Evolutionary conservation across 108 stramenopile species (phyloP).

Genomic region (Nitzschia sp.): DNA sequence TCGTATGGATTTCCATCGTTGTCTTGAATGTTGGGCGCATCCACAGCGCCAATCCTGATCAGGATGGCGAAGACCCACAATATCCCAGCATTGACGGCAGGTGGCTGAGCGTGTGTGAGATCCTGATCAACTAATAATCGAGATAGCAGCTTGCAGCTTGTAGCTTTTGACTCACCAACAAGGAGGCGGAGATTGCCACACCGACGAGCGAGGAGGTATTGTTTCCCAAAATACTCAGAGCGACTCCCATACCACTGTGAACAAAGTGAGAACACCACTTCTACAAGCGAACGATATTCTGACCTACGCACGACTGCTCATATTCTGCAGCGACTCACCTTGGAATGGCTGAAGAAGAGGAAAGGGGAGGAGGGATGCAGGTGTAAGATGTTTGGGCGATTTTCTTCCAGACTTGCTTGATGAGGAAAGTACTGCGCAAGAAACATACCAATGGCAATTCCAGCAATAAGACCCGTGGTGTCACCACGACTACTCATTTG

Average conservation of each 20-base stretch:
- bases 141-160: too few species aligned
- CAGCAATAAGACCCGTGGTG: conserved; percentile 40
- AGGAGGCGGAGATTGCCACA: conserved; percentile 85
- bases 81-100: conserved; percentile 52
- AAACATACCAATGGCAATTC: conserved; percentile 79
- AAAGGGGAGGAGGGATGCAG: too few species aligned
- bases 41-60: conserved; percentile 5
- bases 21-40: neutral
- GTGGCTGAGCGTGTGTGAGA: too few species aligned
- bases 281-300: neutral
- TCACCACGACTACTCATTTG: conserved; percentile 69
- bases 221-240: conserved; percentile 69
- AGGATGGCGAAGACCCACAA: conserved; percentile 29
- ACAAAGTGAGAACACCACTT: neutral
- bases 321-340: neutral
- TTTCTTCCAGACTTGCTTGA: too few species aligned
- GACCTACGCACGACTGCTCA: neutral
- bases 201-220: conserved; percentile 82
- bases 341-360: too few species aligned
- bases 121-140: too few species aligned
- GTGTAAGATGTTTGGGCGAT: too few species aligned
- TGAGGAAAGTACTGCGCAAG: too few species aligned
- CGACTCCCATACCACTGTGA: conserved; percentile 85
- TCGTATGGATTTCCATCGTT: neutral
- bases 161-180: too few species aligned